Evolutionary conservation across 768 basidiomycete genomes (phyloP).

Genomic region (Sporobolomyces roseus): DNA sequence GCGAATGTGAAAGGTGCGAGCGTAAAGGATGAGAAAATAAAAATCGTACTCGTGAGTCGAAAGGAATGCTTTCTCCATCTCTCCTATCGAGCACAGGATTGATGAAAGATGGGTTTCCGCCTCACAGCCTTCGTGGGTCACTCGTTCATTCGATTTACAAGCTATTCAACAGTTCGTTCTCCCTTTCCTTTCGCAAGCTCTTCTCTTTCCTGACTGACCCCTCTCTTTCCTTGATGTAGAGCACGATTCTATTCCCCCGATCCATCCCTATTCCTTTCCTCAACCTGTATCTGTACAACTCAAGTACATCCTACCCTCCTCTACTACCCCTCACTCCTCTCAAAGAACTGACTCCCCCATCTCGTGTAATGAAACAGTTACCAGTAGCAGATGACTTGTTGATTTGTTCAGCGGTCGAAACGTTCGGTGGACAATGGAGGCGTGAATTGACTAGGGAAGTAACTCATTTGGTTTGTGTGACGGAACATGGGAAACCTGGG

Average conservation of each 20-base stretch:
- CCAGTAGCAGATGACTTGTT: conserved; percentile 5
- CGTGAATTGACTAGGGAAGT: conserved; percentile 72
- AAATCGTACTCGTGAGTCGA: conserved; percentile 30
- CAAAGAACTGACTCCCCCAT: not conserved
- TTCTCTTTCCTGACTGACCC: not conserved
- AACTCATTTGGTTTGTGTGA: conserved; percentile 74
- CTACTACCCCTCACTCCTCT: not conserved
- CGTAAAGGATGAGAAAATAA: conserved; percentile 4
- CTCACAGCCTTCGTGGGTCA: conserved; percentile 58
- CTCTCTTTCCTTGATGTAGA: not conserved
- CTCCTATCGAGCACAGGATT: not conserved
- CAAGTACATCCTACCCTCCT: conserved; percentile 54
- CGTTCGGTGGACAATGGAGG: conserved; percentile 78
- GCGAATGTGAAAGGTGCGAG: not conserved
- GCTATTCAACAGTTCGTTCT: conserved; percentile 60
- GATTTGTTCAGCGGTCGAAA: conserved; percentile 52
- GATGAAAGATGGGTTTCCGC: not conserved
- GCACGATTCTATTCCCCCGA: conserved; percentile 65
- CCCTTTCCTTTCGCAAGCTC: not conserved
- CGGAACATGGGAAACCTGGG: conserved; percentile 44
- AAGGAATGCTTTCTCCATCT: too few relatives aligned
- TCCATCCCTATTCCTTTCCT: conserved; percentile 75
- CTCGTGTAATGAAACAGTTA: not conserved
- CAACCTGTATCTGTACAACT: conserved; percentile 67
- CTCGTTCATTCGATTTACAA: conserved; percentile 60